Conservation (phyloP, 2,329 filamentous ascomycete genomes). For the Apiospora hydei region DNA sequence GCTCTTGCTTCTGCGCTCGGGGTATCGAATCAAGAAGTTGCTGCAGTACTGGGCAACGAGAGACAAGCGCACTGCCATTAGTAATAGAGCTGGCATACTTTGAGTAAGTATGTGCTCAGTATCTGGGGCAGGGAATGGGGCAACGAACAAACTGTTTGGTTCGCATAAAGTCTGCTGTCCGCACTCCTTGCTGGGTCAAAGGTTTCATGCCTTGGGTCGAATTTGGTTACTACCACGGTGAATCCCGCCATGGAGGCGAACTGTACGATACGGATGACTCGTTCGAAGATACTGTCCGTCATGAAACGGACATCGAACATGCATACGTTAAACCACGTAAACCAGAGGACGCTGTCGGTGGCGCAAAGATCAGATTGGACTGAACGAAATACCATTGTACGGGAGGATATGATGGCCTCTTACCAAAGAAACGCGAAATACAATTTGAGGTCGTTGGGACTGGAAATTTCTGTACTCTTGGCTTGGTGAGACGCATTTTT, state of each 20-base stretch:
- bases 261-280: slow-evolving; percentile 63
- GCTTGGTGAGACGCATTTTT: too few relatives aligned
- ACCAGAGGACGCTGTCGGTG: slow-evolving; percentile 57
- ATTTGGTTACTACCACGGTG: slow-evolving; percentile 61
- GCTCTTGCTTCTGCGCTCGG: too few relatives aligned
- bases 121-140: background rate
- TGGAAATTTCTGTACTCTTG: slow-evolving; percentile 33
- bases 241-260: slow-evolving; percentile 70
- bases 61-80: slow-evolving; percentile 58
- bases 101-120: background rate
- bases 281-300: slow-evolving; percentile 68
- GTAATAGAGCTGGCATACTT: slow-evolving; percentile 45
- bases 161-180: slow-evolving; percentile 18
- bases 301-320: slow-evolving; percentile 72
- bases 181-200: slow-evolving; percentile 32
- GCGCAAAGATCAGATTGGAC: background rate
- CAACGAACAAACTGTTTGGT: slow-evolving; percentile 46
- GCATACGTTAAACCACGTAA: slow-evolving; percentile 69
- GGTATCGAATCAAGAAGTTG: slow-evolving; percentile 36
- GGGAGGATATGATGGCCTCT: slow-evolving; percentile 22
- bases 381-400: slow-evolving; percentile 38
- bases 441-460: slow-evolving; percentile 35
- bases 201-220: slow-evolving; percentile 41
- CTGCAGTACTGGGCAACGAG: slow-evolving; percentile 59
- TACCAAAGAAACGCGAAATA: slow-evolving; percentile 62